Evolutionary conservation across 306 rosid genomes (phyloP).

Genomic region (Prunus davidiana): DNA sequence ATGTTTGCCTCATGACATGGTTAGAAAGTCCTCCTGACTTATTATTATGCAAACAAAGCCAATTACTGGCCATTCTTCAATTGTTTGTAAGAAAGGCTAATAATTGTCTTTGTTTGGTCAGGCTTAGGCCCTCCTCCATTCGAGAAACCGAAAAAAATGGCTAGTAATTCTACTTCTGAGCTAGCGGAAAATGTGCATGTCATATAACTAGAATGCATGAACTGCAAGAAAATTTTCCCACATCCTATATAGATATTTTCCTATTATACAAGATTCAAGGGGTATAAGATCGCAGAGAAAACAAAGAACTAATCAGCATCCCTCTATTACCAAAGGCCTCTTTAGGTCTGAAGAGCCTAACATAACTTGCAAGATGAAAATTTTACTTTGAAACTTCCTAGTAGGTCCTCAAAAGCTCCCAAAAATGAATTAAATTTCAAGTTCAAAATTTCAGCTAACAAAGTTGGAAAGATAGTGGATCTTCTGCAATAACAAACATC

Average conservation of each 20-base stretch:
- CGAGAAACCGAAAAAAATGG: no score
- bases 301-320: background rate
- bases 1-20: background rate
- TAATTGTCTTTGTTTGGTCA: background rate
- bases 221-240: background rate
- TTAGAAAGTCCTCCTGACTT: no score
- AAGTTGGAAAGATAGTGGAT: background rate
- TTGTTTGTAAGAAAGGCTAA: background rate
- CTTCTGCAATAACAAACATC: background rate
- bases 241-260: background rate
- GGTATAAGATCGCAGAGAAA: background rate
- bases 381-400: background rate
- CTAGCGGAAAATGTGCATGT: background rate
- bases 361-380: background rate
- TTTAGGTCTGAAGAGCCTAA: background rate
- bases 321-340: background rate
- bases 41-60: no score
- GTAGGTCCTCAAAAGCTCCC: background rate
- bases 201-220: background rate
- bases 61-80: no score
- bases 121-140: no score
- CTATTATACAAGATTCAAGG: background rate
- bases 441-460: background rate
- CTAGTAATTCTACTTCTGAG: background rate
- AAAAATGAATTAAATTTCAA: background rate